phyloP scores from a whole-genome alignment of 768 basidiomycete species.

The Astraeus odoratus region DNA sequence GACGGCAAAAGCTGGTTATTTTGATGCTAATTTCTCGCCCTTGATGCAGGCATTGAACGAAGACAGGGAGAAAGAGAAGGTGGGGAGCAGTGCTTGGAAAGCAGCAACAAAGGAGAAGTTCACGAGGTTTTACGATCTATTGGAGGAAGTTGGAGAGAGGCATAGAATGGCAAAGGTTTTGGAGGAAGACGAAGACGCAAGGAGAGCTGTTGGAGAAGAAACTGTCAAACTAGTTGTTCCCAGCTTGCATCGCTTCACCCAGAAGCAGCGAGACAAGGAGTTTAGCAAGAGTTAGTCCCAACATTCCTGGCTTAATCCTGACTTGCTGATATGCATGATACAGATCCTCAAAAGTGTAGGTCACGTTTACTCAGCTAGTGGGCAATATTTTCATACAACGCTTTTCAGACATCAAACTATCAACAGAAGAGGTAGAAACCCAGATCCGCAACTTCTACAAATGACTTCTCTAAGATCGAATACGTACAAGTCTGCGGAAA shows the following conservation, averaged over 20 bases:
- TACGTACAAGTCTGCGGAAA: neutral
- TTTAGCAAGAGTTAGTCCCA: constrained; percentile 69
- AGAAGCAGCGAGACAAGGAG: constrained; percentile 73
- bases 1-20: constrained; percentile 78
- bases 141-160: constrained; percentile 75
- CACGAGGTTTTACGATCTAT: constrained; percentile 70
- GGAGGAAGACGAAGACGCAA: constrained; percentile 60
- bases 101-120: constrained; percentile 75
- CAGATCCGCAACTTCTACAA: constrained; percentile 61
- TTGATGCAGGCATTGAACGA: constrained; percentile 57
- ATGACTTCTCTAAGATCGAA: constrained; percentile 5
- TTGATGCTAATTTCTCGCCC: constrained; percentile 76
- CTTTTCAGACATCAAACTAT: constrained; percentile 69
- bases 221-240: constrained; percentile 73
- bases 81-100: constrained; percentile 38
- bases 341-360: constrained; percentile 51
- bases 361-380: constrained; percentile 4
- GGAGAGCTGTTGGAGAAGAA: constrained; percentile 60
- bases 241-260: constrained; percentile 63
- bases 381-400: no score
- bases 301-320: neutral
- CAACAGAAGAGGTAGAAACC: constrained; percentile 65
- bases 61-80: constrained; percentile 41
- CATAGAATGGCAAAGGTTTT: constrained; percentile 64
- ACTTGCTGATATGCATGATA: neutral